Base-by-base conservation (phyloP, 768 basidiomycete species). In the Calocybe indica region DNA sequence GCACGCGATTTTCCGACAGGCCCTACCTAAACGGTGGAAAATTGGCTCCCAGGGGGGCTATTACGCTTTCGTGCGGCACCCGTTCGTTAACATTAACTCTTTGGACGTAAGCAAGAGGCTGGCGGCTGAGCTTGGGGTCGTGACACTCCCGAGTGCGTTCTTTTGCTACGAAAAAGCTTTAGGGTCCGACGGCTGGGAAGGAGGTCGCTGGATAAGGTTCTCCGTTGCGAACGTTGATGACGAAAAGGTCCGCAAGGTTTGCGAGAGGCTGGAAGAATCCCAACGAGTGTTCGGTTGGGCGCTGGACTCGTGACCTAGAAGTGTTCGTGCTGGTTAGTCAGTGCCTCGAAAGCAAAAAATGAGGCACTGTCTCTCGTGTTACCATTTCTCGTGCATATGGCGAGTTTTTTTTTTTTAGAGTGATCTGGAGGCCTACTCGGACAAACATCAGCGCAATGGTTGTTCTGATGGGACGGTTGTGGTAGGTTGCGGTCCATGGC, bases 181-280 rank as follows among this genome's bases (percentile, higher is more conserved):
- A 4, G 68, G 65, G 54, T 68, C 69, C 28, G 38, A 47, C 39
- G 57, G 40, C 2, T 37, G 48, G 58, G 78, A 74, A 6, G 71
- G 72, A 55, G 75, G 79, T 35, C 64, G 74, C 46, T 91, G 85
- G 85, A 66, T 91, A 30, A 73, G 88, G 46, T 86, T 92, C 61
- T 87, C 85, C 7, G 83, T 91, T 3, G 86, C 88, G 9, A 92
- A 89, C 62, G 78, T 89, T n/a, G 72, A 75, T 37, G 85, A 88
- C 43, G 79, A 76, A 44, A 70, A 75, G 57, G 72, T 84, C 12
- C 57, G 59, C 53, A 54, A 61, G 33, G 80, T 78, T 5, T 84
- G 81, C 50, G 67, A 68, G 63, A 66, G 83, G 45, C 55, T 85
- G 55, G 61, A 44, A 46, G 68, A 71, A 50, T 72, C 67, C 28